Evolutionary conservation across 768 basidiomycete genomes (phyloP).

Genomic region (Kwoniella bestiolae): DNA sequence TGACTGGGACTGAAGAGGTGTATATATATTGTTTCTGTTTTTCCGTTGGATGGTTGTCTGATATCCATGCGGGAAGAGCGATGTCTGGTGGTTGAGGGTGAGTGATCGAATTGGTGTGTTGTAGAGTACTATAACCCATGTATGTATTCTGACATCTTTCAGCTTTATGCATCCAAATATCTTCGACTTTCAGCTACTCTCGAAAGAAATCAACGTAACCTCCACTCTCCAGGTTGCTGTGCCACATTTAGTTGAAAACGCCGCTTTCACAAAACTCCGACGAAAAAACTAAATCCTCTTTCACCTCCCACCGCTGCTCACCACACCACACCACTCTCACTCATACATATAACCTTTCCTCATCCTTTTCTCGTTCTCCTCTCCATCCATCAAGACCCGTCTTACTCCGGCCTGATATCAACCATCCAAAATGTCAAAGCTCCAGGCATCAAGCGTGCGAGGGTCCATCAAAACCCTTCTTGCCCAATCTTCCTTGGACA

Average conservation of each 20-base stretch:
- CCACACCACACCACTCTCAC: slow-evolving; percentile 2
- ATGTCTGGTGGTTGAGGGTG: background rate
- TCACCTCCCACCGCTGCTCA: background rate
- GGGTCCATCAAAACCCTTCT: slow-evolving; percentile 91
- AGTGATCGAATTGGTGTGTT: no score
- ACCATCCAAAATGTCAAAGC: slow-evolving; percentile 64
- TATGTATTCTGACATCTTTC: background rate
- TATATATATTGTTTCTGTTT: background rate
- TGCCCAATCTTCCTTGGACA: slow-evolving; percentile 79
- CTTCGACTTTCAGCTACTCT: background rate
- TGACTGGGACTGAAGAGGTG: background rate
- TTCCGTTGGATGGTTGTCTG: no score
- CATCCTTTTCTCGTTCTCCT: slow-evolving; percentile 18
- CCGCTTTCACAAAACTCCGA: slow-evolving; percentile 21
- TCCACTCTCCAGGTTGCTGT: background rate
- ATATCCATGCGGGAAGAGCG: background rate
- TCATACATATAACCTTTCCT: background rate
- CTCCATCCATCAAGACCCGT: slow-evolving; percentile 23
- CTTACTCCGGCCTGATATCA: slow-evolving; percentile 26
- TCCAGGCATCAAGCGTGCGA: slow-evolving; percentile 99
- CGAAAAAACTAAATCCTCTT: slow-evolving; percentile 21
- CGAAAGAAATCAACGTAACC: background rate
- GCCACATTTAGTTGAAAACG: slow-evolving; percentile 15
- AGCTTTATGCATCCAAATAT: background rate
- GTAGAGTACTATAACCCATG: background rate